A percentile compares a stretch with the other conserved stretches of the same genome.
Conservation (phyloP, 805 yeast species). For the Saccharomycopsis javanensis region DNA sequence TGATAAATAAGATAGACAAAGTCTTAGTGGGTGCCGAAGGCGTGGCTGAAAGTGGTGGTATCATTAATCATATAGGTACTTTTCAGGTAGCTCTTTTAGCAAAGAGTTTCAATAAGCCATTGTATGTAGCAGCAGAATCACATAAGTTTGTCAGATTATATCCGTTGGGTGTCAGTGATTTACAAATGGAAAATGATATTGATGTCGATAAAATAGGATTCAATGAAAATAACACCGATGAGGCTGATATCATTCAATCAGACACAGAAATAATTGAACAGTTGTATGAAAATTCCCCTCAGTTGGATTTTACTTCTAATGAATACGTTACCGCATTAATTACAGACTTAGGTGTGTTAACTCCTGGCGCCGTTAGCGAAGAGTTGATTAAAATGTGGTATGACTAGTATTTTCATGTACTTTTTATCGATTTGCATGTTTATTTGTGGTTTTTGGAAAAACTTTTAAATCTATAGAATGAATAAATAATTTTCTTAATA, state of each 20-base stretch:
- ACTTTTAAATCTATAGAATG: neutral
- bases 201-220: constrained; percentile 29
- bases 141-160: constrained; percentile 95
- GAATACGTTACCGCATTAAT: constrained; percentile 90
- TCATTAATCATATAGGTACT: constrained; percentile 89
- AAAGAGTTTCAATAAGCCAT: constrained; percentile 80
- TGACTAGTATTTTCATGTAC: constrained; percentile 36
- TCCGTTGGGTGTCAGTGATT: constrained; percentile 87
- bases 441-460: neutral
- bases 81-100: constrained; percentile 93
- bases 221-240: constrained; percentile 19
- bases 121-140: constrained; percentile 88
- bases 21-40: constrained; percentile 98
- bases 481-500: neutral
- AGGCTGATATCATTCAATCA: constrained; percentile 17
- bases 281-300: constrained; percentile 37
- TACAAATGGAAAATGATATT: constrained; percentile 50
- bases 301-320: constrained; percentile 90
- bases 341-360: constrained; percentile 91
- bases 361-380: constrained; percentile 97
- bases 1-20: constrained; percentile 84
- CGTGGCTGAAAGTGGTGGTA: constrained; percentile 97
- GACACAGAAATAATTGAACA: constrained; percentile 22
- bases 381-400: constrained; percentile 98
- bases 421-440: neutral